Evolutionary conservation across 2,329 filamentous ascomycete species (phyloP).

Genomic region (Fusarium anguioides): DNA sequence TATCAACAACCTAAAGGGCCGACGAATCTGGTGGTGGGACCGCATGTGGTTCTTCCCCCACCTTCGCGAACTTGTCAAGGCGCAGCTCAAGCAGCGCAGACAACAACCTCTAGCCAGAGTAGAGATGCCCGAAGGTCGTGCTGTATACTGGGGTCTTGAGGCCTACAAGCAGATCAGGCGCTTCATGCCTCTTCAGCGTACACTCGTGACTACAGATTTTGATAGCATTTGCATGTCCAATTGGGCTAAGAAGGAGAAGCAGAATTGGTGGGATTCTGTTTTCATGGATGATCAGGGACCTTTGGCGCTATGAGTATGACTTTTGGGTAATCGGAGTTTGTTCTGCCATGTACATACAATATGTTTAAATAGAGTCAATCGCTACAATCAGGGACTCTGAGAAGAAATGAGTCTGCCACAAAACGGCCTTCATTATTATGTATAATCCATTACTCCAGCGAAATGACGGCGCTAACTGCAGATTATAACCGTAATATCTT

Average conservation of each 20-base stretch:
- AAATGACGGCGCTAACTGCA: too few species aligned
- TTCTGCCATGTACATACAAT: neutral
- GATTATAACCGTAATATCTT: too few species aligned
- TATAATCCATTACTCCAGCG: neutral
- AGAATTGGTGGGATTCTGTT: conserved; percentile 25
- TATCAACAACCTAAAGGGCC: conserved; percentile 27
- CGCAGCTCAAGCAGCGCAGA: conserved; percentile 22
- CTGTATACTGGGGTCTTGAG: conserved; percentile 29
- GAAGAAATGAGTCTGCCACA: neutral
- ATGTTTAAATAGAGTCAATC: neutral
- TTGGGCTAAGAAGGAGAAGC: conserved; percentile 26
- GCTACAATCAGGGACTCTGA: neutral
- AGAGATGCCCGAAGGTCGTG: neutral
- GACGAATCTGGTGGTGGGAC: conserved; percentile 35
- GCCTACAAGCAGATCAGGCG: conserved; percentile 25
- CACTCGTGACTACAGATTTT: conserved; percentile 8
- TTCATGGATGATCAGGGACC: conserved; percentile 19
- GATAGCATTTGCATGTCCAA: conserved; percentile 9
- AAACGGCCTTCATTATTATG: neutral
- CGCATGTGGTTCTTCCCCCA: conserved; percentile 41
- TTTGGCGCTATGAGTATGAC: conserved; percentile 9
- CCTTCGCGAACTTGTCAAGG: conserved; percentile 19
- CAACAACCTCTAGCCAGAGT: conserved; percentile 17
- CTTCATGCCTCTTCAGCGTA: neutral
- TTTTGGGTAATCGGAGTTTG: neutral